These are phyloP conservation scores for Aureobasidium sp. DNA, from an alignment of 2,329 filamentous ascomycete species.

Conservation along the genomic window DNA sequence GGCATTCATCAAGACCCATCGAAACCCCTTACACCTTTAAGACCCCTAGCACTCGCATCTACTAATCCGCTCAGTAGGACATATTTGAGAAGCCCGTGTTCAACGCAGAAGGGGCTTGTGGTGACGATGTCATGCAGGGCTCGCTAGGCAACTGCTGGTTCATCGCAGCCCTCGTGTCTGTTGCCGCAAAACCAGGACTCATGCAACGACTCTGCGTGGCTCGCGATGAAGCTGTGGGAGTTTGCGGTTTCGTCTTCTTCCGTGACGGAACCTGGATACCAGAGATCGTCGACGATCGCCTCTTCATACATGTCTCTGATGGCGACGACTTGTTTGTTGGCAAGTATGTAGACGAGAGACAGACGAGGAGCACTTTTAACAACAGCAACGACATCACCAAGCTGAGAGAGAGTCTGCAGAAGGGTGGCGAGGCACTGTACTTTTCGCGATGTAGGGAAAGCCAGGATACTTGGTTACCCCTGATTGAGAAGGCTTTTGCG, in stretches of 20 bases:
- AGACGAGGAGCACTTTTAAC: not conserved
- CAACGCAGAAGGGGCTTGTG: conserved; percentile 63
- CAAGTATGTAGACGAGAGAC: not conserved
- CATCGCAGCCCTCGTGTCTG: conserved; percentile 67
- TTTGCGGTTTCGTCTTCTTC: conserved; percentile 80
- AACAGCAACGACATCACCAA: conserved; percentile 37
- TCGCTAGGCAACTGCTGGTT: conserved; percentile 79
- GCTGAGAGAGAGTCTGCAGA: conserved; percentile 43
- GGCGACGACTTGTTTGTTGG: conserved; percentile 58
- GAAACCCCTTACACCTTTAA: not conserved
- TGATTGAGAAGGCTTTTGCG: conserved; percentile 75
- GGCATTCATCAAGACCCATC: too few relatives aligned
- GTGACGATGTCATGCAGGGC: conserved; percentile 72
- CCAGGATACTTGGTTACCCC: conserved; percentile 74
- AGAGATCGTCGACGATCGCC: conserved; percentile 83
- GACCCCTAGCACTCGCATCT: not conserved
- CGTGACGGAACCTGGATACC: conserved; percentile 86
- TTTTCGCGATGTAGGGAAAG: conserved; percentile 62
- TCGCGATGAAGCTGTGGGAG: conserved; percentile 62
- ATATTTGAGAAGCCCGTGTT: conserved; percentile 42
- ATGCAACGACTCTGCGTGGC: conserved; percentile 68
- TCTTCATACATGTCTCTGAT: conserved; percentile 73
- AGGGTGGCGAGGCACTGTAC: conserved; percentile 66
- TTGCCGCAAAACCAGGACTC: conserved; percentile 62
- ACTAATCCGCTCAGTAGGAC: conserved; percentile 43